phyloP scores from a whole-genome alignment of 345 rosid genomes.

The Abelmoschus esculentus region DNA sequence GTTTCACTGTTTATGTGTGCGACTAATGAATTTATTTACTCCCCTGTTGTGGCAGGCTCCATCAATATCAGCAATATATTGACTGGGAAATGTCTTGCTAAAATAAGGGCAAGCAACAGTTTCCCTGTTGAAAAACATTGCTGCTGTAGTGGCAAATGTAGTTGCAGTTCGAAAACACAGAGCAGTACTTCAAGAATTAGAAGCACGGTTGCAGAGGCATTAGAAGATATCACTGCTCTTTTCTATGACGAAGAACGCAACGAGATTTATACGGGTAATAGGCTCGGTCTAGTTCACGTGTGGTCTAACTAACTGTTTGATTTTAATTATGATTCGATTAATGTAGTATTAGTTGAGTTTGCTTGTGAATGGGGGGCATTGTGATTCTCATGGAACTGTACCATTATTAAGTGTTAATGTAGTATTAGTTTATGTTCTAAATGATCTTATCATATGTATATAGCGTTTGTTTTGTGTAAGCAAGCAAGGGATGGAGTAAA shows the following conservation, averaged over 20 bases:
- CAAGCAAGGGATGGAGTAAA: no score
- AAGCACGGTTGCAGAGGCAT: no score
- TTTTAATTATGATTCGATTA: not conserved
- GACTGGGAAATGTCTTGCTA: slow-evolving; percentile 94
- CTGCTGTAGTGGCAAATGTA: slow-evolving; percentile 14
- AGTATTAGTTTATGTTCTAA: no score
- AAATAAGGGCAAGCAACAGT: slow-evolving; percentile 57
- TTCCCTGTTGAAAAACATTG: slow-evolving; percentile 24
- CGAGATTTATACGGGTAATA: slow-evolving; percentile 66
- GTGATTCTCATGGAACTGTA: no score
- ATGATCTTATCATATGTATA: no score
- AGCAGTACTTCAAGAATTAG: no score
- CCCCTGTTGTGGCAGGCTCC: slow-evolving; percentile 61
- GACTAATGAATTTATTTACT: not conserved
- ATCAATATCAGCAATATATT: slow-evolving; percentile 86
- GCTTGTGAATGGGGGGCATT: no score
- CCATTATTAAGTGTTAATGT: no score
- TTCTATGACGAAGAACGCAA: slow-evolving; percentile 74
- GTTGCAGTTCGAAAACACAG: no score
- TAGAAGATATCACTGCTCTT: slow-evolving; percentile 33
- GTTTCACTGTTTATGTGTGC: not conserved
- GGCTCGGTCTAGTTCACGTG: slow-evolving; percentile 61
- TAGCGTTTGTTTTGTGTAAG: no score
- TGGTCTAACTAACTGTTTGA: slow-evolving; percentile 49
- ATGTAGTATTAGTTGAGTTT: no score